Percentiles rank a stretch among this genome's conserved stretches.
Evolutionary conservation across 1,139 yeast species (phyloP).

Genomic region (Casaregolazyma suthepensis): DNA sequence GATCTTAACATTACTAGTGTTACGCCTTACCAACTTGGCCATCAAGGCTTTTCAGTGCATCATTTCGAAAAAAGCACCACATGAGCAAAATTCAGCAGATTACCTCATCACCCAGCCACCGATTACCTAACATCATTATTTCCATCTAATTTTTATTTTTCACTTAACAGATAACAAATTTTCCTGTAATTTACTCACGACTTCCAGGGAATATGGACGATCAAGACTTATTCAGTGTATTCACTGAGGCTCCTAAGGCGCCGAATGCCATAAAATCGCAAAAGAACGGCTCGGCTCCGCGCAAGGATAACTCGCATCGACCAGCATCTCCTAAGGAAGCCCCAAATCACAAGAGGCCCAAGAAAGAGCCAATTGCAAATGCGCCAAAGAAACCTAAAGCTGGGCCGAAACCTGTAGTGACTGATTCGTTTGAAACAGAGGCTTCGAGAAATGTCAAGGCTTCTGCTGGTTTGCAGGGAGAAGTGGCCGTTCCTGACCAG

Average conservation of each 20-base stretch:
- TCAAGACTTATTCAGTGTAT: constrained; percentile 11
- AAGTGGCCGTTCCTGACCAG: constrained; percentile 20
- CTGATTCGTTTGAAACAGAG: constrained; percentile 86
- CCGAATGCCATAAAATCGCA: neutral
- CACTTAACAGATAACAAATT: neutral
- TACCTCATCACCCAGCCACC: neutral
- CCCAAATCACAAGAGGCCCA: neutral
- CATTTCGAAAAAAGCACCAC: neutral
- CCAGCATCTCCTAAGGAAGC: neutral
- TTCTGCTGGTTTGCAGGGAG: constrained; percentile 54
- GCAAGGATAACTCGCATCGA: neutral
- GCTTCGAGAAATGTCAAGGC: constrained; percentile 84
- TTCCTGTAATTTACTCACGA: neutral
- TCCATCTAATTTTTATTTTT: no score
- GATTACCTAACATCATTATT: neutral
- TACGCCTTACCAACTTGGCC: constrained; percentile 93
- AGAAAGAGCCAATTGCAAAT: neutral
- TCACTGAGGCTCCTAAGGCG: constrained; percentile 9
- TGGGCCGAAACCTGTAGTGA: constrained; percentile 45
- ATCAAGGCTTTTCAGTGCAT: constrained; percentile 38
- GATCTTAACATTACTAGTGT: constrained; percentile 90
- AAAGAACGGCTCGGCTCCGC: neutral
- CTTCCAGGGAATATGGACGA: constrained; percentile 6
- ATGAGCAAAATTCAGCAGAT: neutral
- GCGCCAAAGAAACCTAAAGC: constrained; percentile 4